Percentiles rank a stretch among this genome's conserved stretches.
These are phyloP conservation scores for Petrea volubilis DNA, from an alignment of 257 asterid genomes.

Conservation along the genomic window DNA sequence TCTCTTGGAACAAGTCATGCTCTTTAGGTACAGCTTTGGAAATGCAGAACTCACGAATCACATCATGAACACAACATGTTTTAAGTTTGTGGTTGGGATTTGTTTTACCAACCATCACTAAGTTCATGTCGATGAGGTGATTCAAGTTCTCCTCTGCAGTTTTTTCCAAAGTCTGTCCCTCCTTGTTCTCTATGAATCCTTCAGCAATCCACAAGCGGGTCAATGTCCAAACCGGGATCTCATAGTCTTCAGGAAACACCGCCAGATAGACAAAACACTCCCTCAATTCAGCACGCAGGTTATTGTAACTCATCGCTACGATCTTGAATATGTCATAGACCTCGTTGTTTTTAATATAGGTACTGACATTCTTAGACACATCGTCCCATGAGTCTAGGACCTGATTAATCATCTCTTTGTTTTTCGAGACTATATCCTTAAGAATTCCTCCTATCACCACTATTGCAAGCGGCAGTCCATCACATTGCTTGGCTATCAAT, in stretches of 20 bases:
- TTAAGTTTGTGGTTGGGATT: not conserved
- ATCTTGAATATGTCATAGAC: not conserved
- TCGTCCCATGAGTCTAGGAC: not conserved
- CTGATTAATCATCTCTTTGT: not conserved
- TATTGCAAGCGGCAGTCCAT: not conserved
- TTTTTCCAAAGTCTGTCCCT: not conserved
- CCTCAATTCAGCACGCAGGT: conserved; percentile 39
- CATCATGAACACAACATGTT: not conserved
- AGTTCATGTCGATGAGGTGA: not conserved
- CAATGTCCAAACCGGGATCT: conserved; percentile 22
- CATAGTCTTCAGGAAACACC: conserved; percentile 36
- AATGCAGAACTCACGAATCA: not conserved
- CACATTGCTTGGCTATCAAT: not conserved
- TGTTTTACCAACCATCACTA: not conserved
- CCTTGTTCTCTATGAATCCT: not conserved
- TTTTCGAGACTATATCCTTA: not conserved
- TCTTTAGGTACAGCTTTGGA: not conserved
- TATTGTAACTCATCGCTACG: not conserved
- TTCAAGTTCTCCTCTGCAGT: not conserved
- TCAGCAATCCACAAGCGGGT: not conserved
- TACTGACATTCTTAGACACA: not conserved
- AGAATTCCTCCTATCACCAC: not conserved
- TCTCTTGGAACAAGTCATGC: not conserved
- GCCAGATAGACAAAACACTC: conserved; percentile 53
- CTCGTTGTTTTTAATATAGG: not conserved